phyloP scores from a whole-genome alignment of 805 yeast species.

The Candida fluviatilis region DNA sequence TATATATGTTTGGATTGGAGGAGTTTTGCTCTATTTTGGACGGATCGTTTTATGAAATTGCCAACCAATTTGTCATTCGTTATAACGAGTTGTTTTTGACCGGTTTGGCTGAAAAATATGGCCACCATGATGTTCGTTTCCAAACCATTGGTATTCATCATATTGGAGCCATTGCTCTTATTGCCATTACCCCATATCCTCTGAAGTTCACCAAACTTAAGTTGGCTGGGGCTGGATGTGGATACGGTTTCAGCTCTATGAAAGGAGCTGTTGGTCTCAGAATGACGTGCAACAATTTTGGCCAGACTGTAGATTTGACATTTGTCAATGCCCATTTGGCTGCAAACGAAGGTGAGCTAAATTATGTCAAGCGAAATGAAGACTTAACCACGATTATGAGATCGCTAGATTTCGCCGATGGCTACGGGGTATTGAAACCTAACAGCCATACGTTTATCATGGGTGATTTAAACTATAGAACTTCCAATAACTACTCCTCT shows the following conservation, averaged over 20 bases:
- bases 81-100: constrained; percentile 32
- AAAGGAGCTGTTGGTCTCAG: constrained; percentile 75
- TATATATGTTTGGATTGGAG: constrained; percentile 63
- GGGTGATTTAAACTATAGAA: constrained; percentile 86
- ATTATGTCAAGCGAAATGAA: constrained; percentile 46
- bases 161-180: constrained; percentile 55
- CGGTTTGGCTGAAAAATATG: constrained; percentile 32
- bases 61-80: constrained; percentile 32
- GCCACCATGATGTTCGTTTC: constrained; percentile 25
- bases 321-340: constrained; percentile 69
- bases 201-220: constrained; percentile 25
- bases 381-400: constrained; percentile 49
- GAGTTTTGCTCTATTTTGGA: constrained; percentile 58
- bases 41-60: constrained; percentile 40
- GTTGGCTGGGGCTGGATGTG: constrained; percentile 44
- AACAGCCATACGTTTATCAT: constrained; percentile 59
- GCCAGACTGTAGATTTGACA: constrained; percentile 40
- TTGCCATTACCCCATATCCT: constrained; percentile 44
- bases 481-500: constrained; percentile 23
- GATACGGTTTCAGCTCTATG: constrained; percentile 55
- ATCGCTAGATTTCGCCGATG: constrained; percentile 56
- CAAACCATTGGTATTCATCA: constrained; percentile 41
- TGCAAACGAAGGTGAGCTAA: constrained; percentile 67
- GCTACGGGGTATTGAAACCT: constrained; percentile 49
- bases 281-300: constrained; percentile 25